Evolutionary conservation across 2,329 filamentous ascomycete genomes (phyloP).

Genomic region (Trichophaea hybrida): DNA sequence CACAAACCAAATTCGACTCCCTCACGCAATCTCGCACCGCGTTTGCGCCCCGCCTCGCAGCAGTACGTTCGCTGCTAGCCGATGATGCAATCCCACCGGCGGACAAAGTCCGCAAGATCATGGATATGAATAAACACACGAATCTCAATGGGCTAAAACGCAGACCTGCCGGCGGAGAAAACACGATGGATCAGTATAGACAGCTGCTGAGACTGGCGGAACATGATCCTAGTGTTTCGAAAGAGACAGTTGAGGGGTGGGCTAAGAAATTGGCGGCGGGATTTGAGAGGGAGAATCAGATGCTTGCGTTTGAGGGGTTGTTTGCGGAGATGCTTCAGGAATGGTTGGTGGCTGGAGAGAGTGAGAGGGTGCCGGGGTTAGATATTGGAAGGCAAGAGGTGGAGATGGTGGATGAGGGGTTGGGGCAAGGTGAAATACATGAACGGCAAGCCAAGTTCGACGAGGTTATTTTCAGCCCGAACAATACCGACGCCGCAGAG

Average conservation of each 20-base stretch:
- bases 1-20: not conserved
- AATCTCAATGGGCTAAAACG: not conserved
- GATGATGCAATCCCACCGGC: not conserved
- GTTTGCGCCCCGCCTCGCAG: not conserved
- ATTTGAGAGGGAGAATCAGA: slow-evolving; percentile 38
- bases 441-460: slow-evolving; percentile 43
- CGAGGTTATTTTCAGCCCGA: slow-evolving; percentile 39
- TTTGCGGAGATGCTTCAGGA: slow-evolving; percentile 43
- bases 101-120: not conserved
- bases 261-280: not conserved
- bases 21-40: not conserved
- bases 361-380: not conserved
- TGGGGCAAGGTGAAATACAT: slow-evolving; percentile 40
- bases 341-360: slow-evolving; percentile 32
- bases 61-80: not conserved
- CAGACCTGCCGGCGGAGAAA: not conserved
- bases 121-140: not conserved
- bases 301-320: slow-evolving; percentile 42
- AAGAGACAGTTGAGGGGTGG: not conserved
- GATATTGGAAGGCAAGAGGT: slow-evolving; percentile 22
- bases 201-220: not conserved
- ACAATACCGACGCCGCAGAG: slow-evolving; percentile 31
- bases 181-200: not conserved
- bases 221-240: not conserved
- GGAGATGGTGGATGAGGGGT: slow-evolving; percentile 31